A percentile compares a stretch with the other conserved stretches of the same genome.
phyloP scores from a whole-genome alignment of 176 grass and related monocot species.

The Triticum turgidum region DNA sequence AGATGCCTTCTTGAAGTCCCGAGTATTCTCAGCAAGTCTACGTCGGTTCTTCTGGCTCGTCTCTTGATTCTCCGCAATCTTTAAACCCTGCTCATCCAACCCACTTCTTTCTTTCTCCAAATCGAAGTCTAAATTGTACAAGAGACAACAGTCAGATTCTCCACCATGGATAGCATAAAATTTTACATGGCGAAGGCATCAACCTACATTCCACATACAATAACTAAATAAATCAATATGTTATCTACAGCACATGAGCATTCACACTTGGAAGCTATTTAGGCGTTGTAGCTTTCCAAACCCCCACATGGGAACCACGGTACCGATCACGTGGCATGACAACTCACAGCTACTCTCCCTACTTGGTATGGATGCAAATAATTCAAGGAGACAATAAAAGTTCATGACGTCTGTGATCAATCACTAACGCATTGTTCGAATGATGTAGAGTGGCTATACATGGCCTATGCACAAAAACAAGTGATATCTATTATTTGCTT shows the following conservation, averaged over 20 bases:
- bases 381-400: background rate
- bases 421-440: background rate
- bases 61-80: slow-evolving; percentile 98
- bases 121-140: slow-evolving; percentile 69
- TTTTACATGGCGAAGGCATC: background rate
- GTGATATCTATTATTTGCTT: background rate
- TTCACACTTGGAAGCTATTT: background rate
- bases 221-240: background rate
- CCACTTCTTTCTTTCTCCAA: slow-evolving; percentile 96
- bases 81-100: slow-evolving; percentile 96
- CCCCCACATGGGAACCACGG: background rate
- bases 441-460: background rate
- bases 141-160: slow-evolving; percentile 23
- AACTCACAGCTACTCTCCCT: background rate
- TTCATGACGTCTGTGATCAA: background rate
- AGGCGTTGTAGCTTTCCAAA: background rate
- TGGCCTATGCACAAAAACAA: background rate
- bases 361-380: background rate
- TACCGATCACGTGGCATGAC: background rate
- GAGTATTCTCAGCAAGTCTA: slow-evolving; percentile 91
- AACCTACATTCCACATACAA: slow-evolving; percentile 5
- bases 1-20: slow-evolving; percentile 97
- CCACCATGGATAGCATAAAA: background rate
- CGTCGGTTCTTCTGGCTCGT: slow-evolving; percentile 97
- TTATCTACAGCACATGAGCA: background rate